A percentile compares a stretch with the other conserved stretches of the same genome.
phyloP scores from a whole-genome alignment of 1,284 basidiomycete species.

The Cryptococcus floricola region DNA sequence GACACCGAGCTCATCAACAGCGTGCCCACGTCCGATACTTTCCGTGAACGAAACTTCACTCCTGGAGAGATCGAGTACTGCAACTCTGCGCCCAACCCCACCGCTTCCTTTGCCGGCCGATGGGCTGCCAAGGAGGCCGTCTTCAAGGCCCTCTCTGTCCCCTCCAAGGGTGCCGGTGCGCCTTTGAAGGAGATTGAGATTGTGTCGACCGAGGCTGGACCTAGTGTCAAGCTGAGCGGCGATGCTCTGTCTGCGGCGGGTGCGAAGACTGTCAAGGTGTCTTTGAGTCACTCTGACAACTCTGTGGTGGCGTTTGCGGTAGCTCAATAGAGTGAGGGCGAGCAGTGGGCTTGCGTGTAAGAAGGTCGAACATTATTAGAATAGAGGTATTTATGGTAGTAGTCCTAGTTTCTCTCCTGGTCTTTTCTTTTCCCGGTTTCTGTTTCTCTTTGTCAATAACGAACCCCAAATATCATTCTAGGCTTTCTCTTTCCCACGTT shows the following conservation, averaged over 20 bases:
- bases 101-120: slow-evolving; percentile 88
- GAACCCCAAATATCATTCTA: no score
- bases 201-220: slow-evolving; percentile 57
- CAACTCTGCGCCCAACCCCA: slow-evolving; percentile 74
- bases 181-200: slow-evolving; percentile 97
- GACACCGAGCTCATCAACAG: slow-evolving; percentile 80
- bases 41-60: slow-evolving; percentile 91
- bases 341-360: neutral
- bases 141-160: slow-evolving; percentile 93
- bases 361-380: no score
- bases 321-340: slow-evolving; percentile 30
- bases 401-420: no score
- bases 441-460: no score
- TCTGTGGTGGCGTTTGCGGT: slow-evolving; percentile 49
- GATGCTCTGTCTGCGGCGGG: slow-evolving; percentile 72
- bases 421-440: no score
- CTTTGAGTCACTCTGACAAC: slow-evolving; percentile 69
- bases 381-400: neutral
- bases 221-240: slow-evolving; percentile 66
- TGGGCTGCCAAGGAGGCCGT: slow-evolving; percentile 98
- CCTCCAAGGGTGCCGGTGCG: slow-evolving; percentile 86
- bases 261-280: slow-evolving; percentile 72
- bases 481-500: no score
- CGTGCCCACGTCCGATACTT: slow-evolving; percentile 86
- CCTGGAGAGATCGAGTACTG: slow-evolving; percentile 84